A percentile compares a stretch with the other conserved stretches of the same genome.
Evolutionary conservation across 179 eudicot genomes (phyloP).

Genomic region (Pouteria campechiana): DNA sequence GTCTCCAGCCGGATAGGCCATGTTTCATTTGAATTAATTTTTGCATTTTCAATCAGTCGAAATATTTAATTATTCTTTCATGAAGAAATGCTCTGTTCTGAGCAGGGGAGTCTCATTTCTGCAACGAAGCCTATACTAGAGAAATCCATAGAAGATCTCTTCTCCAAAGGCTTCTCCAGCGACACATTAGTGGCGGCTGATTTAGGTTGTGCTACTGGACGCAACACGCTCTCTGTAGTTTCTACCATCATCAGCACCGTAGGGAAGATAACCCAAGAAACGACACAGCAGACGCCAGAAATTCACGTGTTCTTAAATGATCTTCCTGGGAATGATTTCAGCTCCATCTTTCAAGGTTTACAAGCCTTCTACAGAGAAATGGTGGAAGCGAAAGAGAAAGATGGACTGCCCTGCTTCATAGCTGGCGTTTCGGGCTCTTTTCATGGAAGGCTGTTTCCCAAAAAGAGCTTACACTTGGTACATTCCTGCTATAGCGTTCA

Average conservation of each 20-base stretch:
- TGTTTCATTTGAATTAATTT: no score
- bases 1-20: no score
- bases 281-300: constrained; percentile 1
- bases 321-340: constrained; percentile 9
- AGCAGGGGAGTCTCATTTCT: constrained; percentile 1
- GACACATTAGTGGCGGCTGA: neutral
- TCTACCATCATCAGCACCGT: neutral
- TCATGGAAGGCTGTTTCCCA: constrained; percentile 5
- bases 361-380: neutral
- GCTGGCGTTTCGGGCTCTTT: constrained; percentile 8
- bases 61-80: no score
- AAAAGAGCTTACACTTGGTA: neutral
- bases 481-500: constrained; percentile 7
- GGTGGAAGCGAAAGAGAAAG: no score
- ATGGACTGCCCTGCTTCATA: neutral
- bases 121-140: neutral
- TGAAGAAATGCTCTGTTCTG: neutral
- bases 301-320: constrained; percentile 7
- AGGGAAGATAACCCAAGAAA: neutral
- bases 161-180: neutral
- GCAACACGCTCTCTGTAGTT: neutral
- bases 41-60: no score
- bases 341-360: neutral
- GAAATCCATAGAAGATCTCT: neutral
- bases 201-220: constrained; percentile 8